Conservation (phyloP, 2,329 filamentous ascomycete species). For the Hortaea sp. region DNA sequence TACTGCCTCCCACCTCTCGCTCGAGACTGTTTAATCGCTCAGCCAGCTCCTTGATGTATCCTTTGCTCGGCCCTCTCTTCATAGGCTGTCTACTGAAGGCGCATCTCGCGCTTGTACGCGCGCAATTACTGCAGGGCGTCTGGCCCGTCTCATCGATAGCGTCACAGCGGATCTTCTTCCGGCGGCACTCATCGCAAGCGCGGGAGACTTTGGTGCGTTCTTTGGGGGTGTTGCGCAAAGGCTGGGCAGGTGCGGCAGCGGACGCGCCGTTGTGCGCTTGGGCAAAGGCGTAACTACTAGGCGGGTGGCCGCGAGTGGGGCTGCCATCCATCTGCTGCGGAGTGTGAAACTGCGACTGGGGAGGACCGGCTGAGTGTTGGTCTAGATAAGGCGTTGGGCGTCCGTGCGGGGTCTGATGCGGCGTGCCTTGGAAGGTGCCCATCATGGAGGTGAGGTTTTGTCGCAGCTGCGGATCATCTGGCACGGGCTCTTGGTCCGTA, state of each 20-base stretch:
- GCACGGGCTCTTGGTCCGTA: background rate
- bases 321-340: too few species aligned
- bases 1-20: slow-evolving; percentile 50
- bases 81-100: slow-evolving; percentile 80
- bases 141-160: slow-evolving; percentile 63
- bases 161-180: slow-evolving; percentile 85
- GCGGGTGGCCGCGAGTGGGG: background rate
- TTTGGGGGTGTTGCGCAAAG: background rate
- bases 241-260: slow-evolving; percentile 1
- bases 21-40: slow-evolving; percentile 77
- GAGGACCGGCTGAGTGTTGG: background rate
- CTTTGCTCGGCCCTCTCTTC: slow-evolving; percentile 72
- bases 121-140: slow-evolving; percentile 71
- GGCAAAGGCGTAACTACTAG: slow-evolving; percentile 1
- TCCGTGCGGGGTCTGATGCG: background rate
- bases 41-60: slow-evolving; percentile 86
- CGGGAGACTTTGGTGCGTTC: slow-evolving; percentile 81
- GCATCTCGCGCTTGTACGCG: slow-evolving; percentile 64
- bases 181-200: slow-evolving; percentile 78
- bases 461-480: slow-evolving; percentile 3
- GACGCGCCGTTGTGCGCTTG: background rate
- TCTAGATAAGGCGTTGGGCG: background rate
- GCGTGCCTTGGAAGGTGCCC: background rate
- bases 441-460: slow-evolving; percentile 2
- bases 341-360: background rate